Conservation (phyloP, 2,329 filamentous ascomycete species). For the Exophiala sideris region DNA sequence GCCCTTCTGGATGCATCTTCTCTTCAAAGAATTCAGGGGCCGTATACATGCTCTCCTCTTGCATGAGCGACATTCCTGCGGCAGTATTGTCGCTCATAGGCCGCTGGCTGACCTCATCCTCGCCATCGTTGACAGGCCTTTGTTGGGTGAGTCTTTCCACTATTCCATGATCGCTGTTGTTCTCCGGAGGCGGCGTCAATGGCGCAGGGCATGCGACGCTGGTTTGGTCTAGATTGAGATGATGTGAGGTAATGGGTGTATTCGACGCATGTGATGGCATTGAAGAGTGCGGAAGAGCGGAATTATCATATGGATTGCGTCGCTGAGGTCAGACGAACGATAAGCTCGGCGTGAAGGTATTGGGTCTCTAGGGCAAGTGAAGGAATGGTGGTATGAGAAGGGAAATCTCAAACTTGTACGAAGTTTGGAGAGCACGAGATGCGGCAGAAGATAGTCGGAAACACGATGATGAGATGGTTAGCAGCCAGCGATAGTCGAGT, state of each 20-base stretch:
- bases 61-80: slow-evolving; percentile 26
- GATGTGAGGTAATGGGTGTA: slow-evolving; percentile 12
- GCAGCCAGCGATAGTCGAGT: slow-evolving; percentile 3
- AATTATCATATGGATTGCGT: slow-evolving; percentile 25
- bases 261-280: slow-evolving; percentile 28
- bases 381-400: not conserved
- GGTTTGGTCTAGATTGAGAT: slow-evolving; percentile 15
- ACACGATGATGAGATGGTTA: slow-evolving; percentile 12
- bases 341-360: not conserved
- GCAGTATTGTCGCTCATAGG: slow-evolving; percentile 25
- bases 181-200: slow-evolving; percentile 22
- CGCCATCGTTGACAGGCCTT: not conserved
- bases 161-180: slow-evolving; percentile 10
- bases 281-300: slow-evolving; percentile 15
- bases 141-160: slow-evolving; percentile 5
- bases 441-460: not conserved
- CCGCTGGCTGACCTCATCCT: slow-evolving; percentile 12
- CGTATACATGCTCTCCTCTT: slow-evolving; percentile 27
- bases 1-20: slow-evolving; percentile 6
- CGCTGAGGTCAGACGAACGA: not conserved
- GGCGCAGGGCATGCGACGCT: slow-evolving; percentile 23
- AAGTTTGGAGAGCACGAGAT: slow-evolving; percentile 8
- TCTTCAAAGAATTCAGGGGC: slow-evolving; percentile 8
- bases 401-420: not conserved
- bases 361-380: not conserved